phyloP scores from a whole-genome alignment of 192 early-diverging fungal species.

The Entomortierella lignicola region DNA sequence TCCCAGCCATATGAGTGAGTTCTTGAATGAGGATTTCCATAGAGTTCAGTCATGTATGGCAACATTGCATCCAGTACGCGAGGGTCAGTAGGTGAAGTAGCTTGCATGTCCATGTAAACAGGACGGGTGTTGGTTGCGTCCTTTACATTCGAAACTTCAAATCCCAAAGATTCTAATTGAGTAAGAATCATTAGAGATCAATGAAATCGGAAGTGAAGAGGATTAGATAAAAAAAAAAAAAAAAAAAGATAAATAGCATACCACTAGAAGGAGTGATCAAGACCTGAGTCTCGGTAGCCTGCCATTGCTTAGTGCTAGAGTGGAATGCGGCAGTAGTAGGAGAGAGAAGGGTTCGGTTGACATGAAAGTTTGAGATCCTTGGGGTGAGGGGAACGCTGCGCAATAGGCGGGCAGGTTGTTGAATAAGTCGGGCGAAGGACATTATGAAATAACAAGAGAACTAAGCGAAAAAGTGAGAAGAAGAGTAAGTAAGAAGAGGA shows the following conservation, averaged over 20 bases:
- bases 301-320: slow-evolving; percentile 21
- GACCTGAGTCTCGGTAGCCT: slow-evolving; percentile 25
- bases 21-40: slow-evolving; percentile 97
- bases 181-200: not conserved
- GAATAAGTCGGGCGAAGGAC: slow-evolving; percentile 32
- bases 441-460: slow-evolving; percentile 1
- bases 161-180: slow-evolving; percentile 63
- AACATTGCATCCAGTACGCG: slow-evolving; percentile 95
- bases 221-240: not conserved
- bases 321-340: slow-evolving; percentile 39
- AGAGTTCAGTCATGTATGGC: slow-evolving; percentile 90
- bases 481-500: not conserved
- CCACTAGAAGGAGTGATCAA: slow-evolving; percentile 31
- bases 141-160: slow-evolving; percentile 55
- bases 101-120: slow-evolving; percentile 96
- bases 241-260: not conserved
- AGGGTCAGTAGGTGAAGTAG: slow-evolving; percentile 93
- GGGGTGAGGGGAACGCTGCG: slow-evolving; percentile 27
- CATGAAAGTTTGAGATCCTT: not conserved
- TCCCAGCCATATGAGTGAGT: slow-evolving; percentile 99
- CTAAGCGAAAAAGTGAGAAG: not conserved
- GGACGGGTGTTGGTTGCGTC: slow-evolving; percentile 65
- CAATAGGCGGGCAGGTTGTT: slow-evolving; percentile 20
- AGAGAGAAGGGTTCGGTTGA: slow-evolving; percentile 25
- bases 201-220: not conserved